These are phyloP conservation scores for Neoboletus magnificus DNA, from an alignment of 768 basidiomycete genomes.

Conservation along the genomic window DNA sequence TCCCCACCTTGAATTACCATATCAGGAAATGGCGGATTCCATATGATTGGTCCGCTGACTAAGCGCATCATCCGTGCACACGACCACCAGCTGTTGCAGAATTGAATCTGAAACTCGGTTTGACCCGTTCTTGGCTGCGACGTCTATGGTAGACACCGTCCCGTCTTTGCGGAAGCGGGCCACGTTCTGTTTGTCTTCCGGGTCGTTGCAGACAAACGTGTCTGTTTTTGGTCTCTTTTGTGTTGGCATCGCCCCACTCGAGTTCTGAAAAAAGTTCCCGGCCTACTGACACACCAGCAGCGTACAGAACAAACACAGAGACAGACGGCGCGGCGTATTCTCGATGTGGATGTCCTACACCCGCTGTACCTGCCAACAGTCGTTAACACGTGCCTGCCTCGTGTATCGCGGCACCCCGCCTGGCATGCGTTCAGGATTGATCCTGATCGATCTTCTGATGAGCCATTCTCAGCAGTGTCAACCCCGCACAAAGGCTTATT, in stretches of 20 bases:
- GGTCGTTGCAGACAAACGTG: conserved; percentile 18
- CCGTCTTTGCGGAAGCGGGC: not conserved
- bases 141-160: not conserved
- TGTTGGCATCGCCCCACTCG: not conserved
- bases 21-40: conserved; percentile 17
- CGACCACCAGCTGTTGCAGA: conserved; percentile 6
- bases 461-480: conserved; percentile 3
- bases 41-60: conserved; percentile 34
- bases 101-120: not conserved
- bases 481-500: conserved; percentile 8
- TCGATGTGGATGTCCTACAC: not conserved
- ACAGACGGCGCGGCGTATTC: not conserved
- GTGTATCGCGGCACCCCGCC: conserved; percentile 20
- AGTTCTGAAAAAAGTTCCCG: not conserved
- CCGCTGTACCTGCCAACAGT: not conserved
- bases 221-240: conserved; percentile 1
- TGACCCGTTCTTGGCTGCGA: not conserved
- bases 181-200: conserved; percentile 7
- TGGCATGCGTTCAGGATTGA: conserved; percentile 3
- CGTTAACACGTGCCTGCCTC: conserved; percentile 17
- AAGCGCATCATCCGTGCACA: conserved; percentile 14
- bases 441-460: conserved; percentile 19
- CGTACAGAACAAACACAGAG: too few relatives aligned
- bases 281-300: not conserved
- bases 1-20: conserved; percentile 3